Evolutionary conservation across 2,329 filamentous ascomycete genomes (phyloP), one percentile per base, ranked within the genome.

Genomic region (Orbilia quercus): DNA sequence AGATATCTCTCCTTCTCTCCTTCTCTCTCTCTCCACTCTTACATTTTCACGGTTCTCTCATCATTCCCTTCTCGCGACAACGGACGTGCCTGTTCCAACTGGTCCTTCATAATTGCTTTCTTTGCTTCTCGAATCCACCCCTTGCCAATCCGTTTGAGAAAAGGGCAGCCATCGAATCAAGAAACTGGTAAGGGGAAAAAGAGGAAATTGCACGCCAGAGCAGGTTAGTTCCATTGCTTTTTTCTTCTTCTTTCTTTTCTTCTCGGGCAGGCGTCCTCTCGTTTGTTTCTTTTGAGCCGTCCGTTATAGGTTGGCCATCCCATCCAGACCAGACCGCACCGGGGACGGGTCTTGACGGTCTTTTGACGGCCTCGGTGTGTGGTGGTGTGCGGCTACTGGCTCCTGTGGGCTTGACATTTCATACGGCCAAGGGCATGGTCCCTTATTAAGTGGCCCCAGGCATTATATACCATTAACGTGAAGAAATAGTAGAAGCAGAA

Each of bases 161-260:
- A 28, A 53, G 53, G 47, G 63, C 53, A 64, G 38, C 50, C 44
- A 44, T 64, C 67, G 60, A 72, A 72, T 72, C 67, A 72, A 72
- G 67, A 72, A 72, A 72, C 67, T 65, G 58, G 59, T 72, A 72
- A 65, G 67, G 67, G 67, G 59, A 72, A 65, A 72, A 72, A 72
- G 67, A 72, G 67, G 67, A 72, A 72, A 72, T 72, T 72, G 31
- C 67, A 72, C 59, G 58, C 67, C 59, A 72, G 44, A 72, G 57
- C 58, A 72, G 67, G 67, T 72, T 72, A 72, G 67, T 72, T 16
- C 36, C 42, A 44, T 72, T 72, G 67, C 67, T 72, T 72, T 72
- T 72, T 72, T 59, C 9, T 9, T 53, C 53, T 36, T 59, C 67
- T 72, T 53, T 72, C 54, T 31, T 9, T 53, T 53, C 34, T 59